Evolutionary conservation across 108 stramenopile genomes (phyloP).

Genomic region (Pseudonitzschia pungens): DNA sequence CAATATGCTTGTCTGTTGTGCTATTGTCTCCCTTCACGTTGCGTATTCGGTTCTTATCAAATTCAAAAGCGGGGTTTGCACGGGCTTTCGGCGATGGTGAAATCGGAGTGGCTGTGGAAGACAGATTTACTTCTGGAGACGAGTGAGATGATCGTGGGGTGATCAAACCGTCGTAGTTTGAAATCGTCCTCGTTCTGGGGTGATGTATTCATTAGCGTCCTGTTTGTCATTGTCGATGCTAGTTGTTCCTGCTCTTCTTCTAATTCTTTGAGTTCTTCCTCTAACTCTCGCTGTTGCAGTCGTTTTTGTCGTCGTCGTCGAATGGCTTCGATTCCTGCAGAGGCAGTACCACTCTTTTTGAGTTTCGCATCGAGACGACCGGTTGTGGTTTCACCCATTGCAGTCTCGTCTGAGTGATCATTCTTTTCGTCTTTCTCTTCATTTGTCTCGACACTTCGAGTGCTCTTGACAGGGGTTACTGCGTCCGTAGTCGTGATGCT

Average conservation of each 20-base stretch:
- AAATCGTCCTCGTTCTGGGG: not conserved
- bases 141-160: not conserved
- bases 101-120: not conserved
- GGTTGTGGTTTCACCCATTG: not conserved
- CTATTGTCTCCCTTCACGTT: not conserved
- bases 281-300: not conserved
- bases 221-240: not conserved
- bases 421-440: not conserved
- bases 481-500: not conserved
- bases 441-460: not conserved
- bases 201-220: not conserved
- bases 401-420: not conserved
- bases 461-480: not conserved
- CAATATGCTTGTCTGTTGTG: not conserved
- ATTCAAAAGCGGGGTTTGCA: not conserved
- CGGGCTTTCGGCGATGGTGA: not conserved
- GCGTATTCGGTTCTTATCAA: not conserved
- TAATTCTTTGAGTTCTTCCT: not conserved
- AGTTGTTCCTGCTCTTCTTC: not conserved
- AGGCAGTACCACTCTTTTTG: not conserved
- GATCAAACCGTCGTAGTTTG: not conserved
- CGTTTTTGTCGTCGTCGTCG: slow-evolving; percentile 5
- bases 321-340: slow-evolving; percentile 9
- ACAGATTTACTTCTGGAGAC: no score
- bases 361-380: not conserved